Evolutionary conservation across 164 flowering plant species (phyloP).

Genomic region (Chloranthus sessilifolius): DNA sequence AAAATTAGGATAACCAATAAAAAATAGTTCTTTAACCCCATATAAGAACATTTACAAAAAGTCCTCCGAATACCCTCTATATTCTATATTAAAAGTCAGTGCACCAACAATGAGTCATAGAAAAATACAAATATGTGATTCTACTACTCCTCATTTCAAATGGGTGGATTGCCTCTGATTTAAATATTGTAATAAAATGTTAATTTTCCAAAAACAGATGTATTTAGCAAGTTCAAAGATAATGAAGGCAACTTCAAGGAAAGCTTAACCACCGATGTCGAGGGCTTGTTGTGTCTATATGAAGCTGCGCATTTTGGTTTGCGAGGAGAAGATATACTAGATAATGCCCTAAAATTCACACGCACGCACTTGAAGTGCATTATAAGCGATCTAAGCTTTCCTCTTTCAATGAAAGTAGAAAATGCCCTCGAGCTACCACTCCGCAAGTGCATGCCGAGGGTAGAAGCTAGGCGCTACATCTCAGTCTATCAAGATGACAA

Average conservation of each 20-base stretch:
- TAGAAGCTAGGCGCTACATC: slow-evolving; percentile 22
- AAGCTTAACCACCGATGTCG: slow-evolving; percentile 9
- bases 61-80: too few species aligned
- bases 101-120: too few species aligned
- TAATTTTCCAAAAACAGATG: slow-evolving; percentile 25
- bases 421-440: slow-evolving; percentile 30
- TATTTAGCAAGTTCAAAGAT: slow-evolving; percentile 26
- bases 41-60: too few species aligned
- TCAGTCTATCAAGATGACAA: slow-evolving; percentile 1
- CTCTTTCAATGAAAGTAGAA: slow-evolving; percentile 13
- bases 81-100: too few species aligned
- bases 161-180: too few species aligned
- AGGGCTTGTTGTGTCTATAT: slow-evolving; percentile 24
- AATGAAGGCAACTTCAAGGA: slow-evolving; percentile 20
- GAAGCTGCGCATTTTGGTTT: slow-evolving; percentile 28
- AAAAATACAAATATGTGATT: too few species aligned
- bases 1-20: too few species aligned
- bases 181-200: too few species aligned
- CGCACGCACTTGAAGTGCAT: slow-evolving; percentile 20
- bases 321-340: slow-evolving; percentile 41
- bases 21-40: too few species aligned
- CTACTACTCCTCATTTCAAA: too few species aligned
- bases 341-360: slow-evolving; percentile 29
- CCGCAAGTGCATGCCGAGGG: slow-evolving; percentile 36
- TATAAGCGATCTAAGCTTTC: too few species aligned